Evolutionary conservation across 805 yeast species (phyloP), one percentile per base, ranked within the genome.

Genomic region (Saccharomycopsis malanga): DNA sequence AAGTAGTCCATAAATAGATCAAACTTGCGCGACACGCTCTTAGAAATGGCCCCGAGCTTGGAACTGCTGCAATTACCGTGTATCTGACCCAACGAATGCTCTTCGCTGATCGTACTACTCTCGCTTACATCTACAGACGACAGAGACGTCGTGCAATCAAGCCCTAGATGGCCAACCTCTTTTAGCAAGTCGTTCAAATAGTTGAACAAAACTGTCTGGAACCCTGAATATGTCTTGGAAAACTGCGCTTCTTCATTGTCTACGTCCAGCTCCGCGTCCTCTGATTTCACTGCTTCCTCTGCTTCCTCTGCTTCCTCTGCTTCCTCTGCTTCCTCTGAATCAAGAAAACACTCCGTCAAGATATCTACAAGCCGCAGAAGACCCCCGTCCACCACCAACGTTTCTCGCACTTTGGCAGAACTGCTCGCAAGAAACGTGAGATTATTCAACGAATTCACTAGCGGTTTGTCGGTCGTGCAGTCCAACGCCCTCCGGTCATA

Each of bases 401-500:
- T 87, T 58, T 93, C 98, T 37, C 98, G 74, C 2, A 91, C 96
- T 58, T 89, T 83, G 27, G 87, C 82, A 50, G 88, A 81, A 15
- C 93, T 81, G 1, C 95, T 82, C 0, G 91, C 86, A 32, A 93
- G 73, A 61, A 83, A 87, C 1, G 96, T 87, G 45, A 91, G 71
- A 67, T 88, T 95, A 63, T 89, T 91, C 57, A 91, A 69, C 5
- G 96, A 87, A 70, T 87, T 88, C 51, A 93, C 93, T 48, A 91
- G 71, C 1, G 98, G 97, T 55, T 84, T 79, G 60, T 87, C 89
- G 24, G 87, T 78, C 1, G 96, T 83, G 53, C 89, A 85, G 61
- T 93, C 98, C 45, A 91, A 71, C 0, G 98, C 97, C 43, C 98
- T 68, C 50, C 98, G 68, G 65, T 91, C 98, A 61, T 91, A 91